Evolutionary conservation across 768 basidiomycete genomes (phyloP).

Genomic region (Hypholoma sublateritium): DNA sequence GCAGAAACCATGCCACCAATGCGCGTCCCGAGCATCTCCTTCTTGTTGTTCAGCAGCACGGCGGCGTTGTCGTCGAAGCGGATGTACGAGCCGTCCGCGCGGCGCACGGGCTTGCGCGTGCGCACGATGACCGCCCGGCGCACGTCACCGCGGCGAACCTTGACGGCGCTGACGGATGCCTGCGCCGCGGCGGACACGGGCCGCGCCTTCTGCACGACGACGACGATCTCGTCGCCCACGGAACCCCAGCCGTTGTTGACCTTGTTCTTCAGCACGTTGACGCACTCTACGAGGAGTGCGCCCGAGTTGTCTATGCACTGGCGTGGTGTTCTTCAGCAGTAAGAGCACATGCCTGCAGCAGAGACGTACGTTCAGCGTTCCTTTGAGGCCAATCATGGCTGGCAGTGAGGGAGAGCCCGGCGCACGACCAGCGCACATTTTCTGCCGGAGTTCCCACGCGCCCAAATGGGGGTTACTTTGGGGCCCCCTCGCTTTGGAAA

Average conservation of each 20-base stretch:
- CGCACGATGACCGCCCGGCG: conserved; percentile 95
- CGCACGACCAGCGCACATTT: conserved; percentile 11
- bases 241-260: conserved; percentile 93
- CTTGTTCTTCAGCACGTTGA: conserved; percentile 95
- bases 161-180: conserved; percentile 75
- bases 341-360: conserved; percentile 18
- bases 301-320: conserved; percentile 98
- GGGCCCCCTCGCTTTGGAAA: background rate
- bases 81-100: conserved; percentile 86
- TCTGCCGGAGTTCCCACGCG: conserved; percentile 24
- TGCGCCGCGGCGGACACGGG: conserved; percentile 70
- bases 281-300: conserved; percentile 90
- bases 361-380: conserved; percentile 74
- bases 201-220: conserved; percentile 89
- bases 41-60: conserved; percentile 92
- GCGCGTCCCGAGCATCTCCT: conserved; percentile 93
- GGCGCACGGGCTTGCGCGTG: conserved; percentile 79
- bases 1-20: conserved; percentile 93
- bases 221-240: conserved; percentile 94
- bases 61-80: conserved; percentile 97
- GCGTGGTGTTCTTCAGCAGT: background rate
- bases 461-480: conserved; percentile 16
- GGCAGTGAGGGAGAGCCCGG: conserved; percentile 12
- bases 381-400: conserved; percentile 92
- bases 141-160: conserved; percentile 92